These are phyloP conservation scores for Paramecium sexaurelia DNA, from an alignment of 73 alveolate genomes.

Conservation along the genomic window DNA sequence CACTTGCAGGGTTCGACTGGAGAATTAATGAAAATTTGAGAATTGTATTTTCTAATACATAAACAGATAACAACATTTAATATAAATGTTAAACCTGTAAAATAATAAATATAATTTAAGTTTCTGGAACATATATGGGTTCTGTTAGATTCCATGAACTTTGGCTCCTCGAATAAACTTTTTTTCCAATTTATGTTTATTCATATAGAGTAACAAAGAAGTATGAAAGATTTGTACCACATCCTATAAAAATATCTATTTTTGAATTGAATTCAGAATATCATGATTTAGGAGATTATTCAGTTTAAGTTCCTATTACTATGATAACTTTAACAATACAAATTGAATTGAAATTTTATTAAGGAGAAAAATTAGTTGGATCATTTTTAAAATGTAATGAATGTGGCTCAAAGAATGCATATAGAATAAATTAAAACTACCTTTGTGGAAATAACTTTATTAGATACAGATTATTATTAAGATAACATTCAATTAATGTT, in stretches of 20 bases:
- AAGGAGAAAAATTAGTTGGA: background rate
- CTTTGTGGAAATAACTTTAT: background rate
- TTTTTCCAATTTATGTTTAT: background rate
- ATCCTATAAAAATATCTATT: background rate
- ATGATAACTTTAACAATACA: background rate
- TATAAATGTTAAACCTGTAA: background rate
- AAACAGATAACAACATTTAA: too few species aligned
- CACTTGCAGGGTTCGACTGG: background rate
- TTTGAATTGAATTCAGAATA: background rate
- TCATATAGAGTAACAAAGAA: background rate
- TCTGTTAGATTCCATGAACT: background rate
- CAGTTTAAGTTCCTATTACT: background rate
- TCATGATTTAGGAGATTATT: background rate
- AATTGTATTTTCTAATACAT: too few species aligned
- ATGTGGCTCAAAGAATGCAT: background rate
- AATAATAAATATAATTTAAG: background rate
- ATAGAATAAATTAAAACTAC: too few species aligned
- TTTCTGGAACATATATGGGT: background rate
- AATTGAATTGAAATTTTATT: background rate
- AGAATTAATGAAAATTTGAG: background rate
- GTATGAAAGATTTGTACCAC: background rate
- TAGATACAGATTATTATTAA: background rate
- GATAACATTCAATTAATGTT: background rate
- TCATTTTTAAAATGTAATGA: background rate
- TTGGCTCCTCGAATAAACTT: background rate